phyloP scores from a whole-genome alignment of 2,329 filamentous ascomycete species.

The Pestalotiopsis sp. region DNA sequence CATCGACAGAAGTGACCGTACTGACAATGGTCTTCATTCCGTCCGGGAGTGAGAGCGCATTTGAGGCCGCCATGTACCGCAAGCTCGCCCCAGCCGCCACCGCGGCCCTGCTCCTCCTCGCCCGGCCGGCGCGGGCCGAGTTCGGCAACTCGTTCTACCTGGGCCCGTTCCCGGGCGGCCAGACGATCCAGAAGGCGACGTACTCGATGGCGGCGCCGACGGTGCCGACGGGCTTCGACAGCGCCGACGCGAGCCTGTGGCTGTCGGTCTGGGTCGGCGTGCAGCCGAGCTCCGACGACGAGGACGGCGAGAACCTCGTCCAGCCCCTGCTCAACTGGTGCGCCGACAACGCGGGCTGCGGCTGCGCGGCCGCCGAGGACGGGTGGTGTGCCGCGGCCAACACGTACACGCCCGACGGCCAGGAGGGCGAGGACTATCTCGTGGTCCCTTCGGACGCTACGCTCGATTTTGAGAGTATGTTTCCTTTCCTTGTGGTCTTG shows the following conservation, averaged over 20 bases:
- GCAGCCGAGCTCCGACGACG: slow-evolving; percentile 14
- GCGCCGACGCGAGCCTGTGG: slow-evolving; percentile 10
- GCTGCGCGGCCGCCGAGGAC: slow-evolving; percentile 8
- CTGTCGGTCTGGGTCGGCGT: slow-evolving; percentile 16
- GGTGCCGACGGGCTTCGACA: slow-evolving; percentile 9
- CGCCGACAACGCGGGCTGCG: slow-evolving; percentile 7
- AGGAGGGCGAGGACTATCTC: slow-evolving; percentile 9
- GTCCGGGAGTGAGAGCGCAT: slow-evolving; percentile 2
- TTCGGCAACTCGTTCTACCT: slow-evolving; percentile 18
- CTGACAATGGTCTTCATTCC: slow-evolving; percentile 22
- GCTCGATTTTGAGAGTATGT: slow-evolving; percentile 15
- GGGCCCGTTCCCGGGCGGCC: slow-evolving; percentile 11
- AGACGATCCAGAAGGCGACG: slow-evolving; percentile 17
- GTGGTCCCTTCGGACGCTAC: slow-evolving; percentile 8
- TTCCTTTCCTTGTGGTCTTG: not conserved
- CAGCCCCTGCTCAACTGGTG: slow-evolving; percentile 19
- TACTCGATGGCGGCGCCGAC: slow-evolving; percentile 13
- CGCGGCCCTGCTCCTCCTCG: not conserved
- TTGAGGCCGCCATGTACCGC: not conserved
- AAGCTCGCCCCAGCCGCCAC: not conserved
- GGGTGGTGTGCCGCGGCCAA: slow-evolving; percentile 16
- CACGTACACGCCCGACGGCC: slow-evolving; percentile 15
- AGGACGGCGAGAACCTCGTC: slow-evolving; percentile 15
- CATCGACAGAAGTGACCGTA: slow-evolving; percentile 22
- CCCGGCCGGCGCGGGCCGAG: not conserved